A percentile compares a stretch with the other conserved stretches of the same genome.
phyloP scores from a whole-genome alignment of 805 yeast genomes.

The Candida glaebosa region DNA sequence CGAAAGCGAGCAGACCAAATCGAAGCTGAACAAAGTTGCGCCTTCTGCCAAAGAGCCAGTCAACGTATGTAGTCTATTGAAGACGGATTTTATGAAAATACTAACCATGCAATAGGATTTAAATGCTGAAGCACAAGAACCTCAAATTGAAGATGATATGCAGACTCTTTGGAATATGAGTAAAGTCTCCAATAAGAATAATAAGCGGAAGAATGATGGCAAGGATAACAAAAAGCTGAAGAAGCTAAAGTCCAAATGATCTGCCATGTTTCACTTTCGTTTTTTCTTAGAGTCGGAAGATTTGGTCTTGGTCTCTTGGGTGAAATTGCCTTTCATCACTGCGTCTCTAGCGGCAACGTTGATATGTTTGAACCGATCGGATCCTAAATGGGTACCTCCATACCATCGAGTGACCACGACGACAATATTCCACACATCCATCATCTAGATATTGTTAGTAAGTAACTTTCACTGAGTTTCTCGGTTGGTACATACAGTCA shows the following conservation, averaged over 20 bases:
- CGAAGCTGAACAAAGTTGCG: not conserved
- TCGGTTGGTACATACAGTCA: constrained; percentile 53
- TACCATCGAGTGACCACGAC: constrained; percentile 91
- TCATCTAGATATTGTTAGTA: constrained; percentile 40
- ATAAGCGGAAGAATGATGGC: constrained; percentile 8
- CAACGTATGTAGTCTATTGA: not conserved
- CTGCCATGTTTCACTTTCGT: constrained; percentile 10
- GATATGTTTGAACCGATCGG: constrained; percentile 92
- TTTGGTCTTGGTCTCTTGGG: constrained; percentile 11
- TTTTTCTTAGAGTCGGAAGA: constrained; percentile 27
- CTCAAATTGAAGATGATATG: constrained; percentile 1
- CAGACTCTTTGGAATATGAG: constrained; percentile 2
- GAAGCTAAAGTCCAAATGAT: constrained; percentile 5
- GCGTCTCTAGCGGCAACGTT: constrained; percentile 88
- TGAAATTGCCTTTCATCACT: constrained; percentile 59
- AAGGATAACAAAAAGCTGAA: constrained; percentile 10
- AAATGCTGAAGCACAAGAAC: not conserved
- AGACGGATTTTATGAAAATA: too few relatives aligned
- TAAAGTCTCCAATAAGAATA: constrained; percentile 1
- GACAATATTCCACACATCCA: constrained; percentile 80
- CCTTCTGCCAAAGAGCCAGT: too few relatives aligned
- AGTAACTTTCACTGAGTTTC: too few relatives aligned
- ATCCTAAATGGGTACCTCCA: constrained; percentile 89
- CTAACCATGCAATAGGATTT: too few relatives aligned
- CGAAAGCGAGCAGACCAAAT: constrained; percentile 6